Conservation (phyloP, 1,284 basidiomycete genomes). For the Naganishia albida region DNA sequence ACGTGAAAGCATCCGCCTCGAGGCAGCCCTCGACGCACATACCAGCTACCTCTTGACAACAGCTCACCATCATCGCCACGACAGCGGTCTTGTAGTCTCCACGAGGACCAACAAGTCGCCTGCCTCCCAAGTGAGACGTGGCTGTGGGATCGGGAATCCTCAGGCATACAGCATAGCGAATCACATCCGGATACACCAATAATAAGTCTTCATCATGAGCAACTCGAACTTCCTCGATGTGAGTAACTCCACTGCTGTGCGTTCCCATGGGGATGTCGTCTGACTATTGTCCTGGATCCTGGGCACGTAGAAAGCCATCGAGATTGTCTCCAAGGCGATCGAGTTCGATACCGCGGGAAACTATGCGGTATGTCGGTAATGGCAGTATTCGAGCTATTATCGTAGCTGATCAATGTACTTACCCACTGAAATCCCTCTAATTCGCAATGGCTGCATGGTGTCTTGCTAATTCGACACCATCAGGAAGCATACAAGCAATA, state of each 20-base stretch:
- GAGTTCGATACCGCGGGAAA: constrained; percentile 93
- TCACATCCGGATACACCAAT: background rate
- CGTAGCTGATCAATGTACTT: background rate
- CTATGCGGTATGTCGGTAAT: constrained; percentile 59
- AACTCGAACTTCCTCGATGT: constrained; percentile 60
- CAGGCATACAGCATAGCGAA: background rate
- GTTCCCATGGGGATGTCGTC: background rate
- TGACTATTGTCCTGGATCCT: constrained; percentile 10
- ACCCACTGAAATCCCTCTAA: no score
- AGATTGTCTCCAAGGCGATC: constrained; percentile 91
- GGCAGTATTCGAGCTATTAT: background rate
- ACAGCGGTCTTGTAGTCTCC: no score
- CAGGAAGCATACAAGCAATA: constrained; percentile 89
- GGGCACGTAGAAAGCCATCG: constrained; percentile 76
- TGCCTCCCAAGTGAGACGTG: no score
- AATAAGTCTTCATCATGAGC: constrained; percentile 41
- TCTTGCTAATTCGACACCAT: constrained; percentile 28
- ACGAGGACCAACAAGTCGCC: no score
- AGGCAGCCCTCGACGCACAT: background rate
- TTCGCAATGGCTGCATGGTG: background rate
- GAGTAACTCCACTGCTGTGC: constrained; percentile 37
- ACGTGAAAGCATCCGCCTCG: background rate
- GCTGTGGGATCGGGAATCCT: background rate
- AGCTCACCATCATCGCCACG: no score
- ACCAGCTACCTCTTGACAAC: no score